phyloP scores from a whole-genome alignment of 2,329 filamentous ascomycete genomes.

The Oidium heveae region DNA sequence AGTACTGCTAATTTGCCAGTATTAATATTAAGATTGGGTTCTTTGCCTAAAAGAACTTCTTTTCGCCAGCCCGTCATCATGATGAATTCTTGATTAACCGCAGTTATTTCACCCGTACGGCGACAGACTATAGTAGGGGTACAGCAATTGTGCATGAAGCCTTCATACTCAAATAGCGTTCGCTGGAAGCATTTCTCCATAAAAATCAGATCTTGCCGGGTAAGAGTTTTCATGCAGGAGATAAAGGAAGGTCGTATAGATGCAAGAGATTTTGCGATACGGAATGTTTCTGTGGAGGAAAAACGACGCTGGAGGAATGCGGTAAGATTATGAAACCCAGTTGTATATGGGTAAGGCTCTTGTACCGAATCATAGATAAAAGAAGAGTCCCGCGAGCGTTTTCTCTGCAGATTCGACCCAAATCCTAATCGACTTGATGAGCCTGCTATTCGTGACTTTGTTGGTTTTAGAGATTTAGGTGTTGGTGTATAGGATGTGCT shows the following conservation, averaged over 20 bases:
- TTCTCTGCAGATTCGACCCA: slow-evolving; percentile 15
- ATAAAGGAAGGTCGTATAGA: slow-evolving; percentile 87
- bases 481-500: slow-evolving; percentile 6
- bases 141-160: slow-evolving; percentile 68
- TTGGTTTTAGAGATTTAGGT: slow-evolving; percentile 9
- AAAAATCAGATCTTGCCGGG: slow-evolving; percentile 72
- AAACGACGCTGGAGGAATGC: slow-evolving; percentile 59
- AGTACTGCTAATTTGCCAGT: slow-evolving; percentile 22
- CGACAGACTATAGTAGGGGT: slow-evolving; percentile 82
- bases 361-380: slow-evolving; percentile 74
- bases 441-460: slow-evolving; percentile 7
- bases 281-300: slow-evolving; percentile 47
- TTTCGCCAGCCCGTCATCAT: slow-evolving; percentile 86
- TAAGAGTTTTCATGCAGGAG: slow-evolving; percentile 70
- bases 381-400: slow-evolving; percentile 46
- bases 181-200: slow-evolving; percentile 96
- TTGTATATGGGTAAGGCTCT: slow-evolving; percentile 75
- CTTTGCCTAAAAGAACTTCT: slow-evolving; percentile 66
- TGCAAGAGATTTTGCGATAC: slow-evolving; percentile 67
- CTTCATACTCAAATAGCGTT: slow-evolving; percentile 77
- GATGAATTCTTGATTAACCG: slow-evolving; percentile 91
- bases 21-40: slow-evolving; percentile 72
- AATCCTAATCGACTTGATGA: slow-evolving; percentile 10
- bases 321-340: slow-evolving; percentile 71
- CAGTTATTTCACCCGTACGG: slow-evolving; percentile 80